phyloP scores from a whole-genome alignment of 2,329 filamentous ascomycete species.

The Dothiorella sarmentorum region DNA sequence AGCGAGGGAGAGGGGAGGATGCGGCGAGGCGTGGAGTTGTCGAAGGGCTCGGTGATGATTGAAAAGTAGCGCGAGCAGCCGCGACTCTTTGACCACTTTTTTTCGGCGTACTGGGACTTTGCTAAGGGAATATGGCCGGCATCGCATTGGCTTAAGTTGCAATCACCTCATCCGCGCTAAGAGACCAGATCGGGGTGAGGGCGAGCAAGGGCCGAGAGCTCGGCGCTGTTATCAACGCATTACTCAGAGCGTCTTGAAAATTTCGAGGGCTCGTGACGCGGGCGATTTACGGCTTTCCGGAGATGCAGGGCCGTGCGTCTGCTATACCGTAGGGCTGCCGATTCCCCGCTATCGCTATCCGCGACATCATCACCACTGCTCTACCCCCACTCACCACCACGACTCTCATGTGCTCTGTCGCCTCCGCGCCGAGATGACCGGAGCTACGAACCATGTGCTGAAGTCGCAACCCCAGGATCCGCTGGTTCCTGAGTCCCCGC shows the following conservation, averaged over 20 bases:
- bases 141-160: slow-evolving; percentile 14
- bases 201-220: slow-evolving; percentile 9
- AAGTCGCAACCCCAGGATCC: slow-evolving; percentile 26
- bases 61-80: slow-evolving; percentile 14
- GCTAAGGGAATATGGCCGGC: slow-evolving; percentile 15
- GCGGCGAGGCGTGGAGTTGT: slow-evolving; percentile 4
- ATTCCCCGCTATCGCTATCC: not conserved
- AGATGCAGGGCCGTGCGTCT: not conserved
- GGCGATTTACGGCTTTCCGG: no score
- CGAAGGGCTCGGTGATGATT: slow-evolving; percentile 7
- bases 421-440: slow-evolving; percentile 36
- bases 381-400: slow-evolving; percentile 10
- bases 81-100: slow-evolving; percentile 19
- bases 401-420: slow-evolving; percentile 33
- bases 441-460: slow-evolving; percentile 36
- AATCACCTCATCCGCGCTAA: slow-evolving; percentile 18
- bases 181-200: slow-evolving; percentile 4
- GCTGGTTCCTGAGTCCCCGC: slow-evolving; percentile 39
- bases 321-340: not conserved
- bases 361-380: not conserved
- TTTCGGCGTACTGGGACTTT: slow-evolving; percentile 11
- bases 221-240: slow-evolving; percentile 11
- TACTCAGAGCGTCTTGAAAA: slow-evolving; percentile 16
- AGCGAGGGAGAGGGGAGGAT: slow-evolving; percentile 18
- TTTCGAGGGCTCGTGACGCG: not conserved